These are phyloP conservation scores for Xerocomellus intermedius DNA, from an alignment of 768 basidiomycete genomes.

Conservation along the genomic window DNA sequence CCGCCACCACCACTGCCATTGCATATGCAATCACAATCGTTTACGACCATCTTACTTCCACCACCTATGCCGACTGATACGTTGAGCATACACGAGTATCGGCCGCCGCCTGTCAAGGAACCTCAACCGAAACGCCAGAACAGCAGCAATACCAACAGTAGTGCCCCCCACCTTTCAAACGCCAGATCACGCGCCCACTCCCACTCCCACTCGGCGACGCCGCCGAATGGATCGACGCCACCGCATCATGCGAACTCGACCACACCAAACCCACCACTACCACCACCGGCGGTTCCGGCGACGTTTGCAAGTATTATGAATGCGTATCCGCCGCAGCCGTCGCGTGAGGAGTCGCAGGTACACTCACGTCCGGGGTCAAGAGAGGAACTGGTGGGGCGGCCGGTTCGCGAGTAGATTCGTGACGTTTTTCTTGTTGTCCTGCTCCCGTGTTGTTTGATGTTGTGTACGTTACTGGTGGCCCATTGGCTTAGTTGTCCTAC, in stretches of 20 bases:
- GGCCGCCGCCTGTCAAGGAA: slow-evolving; percentile 25
- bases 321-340: slow-evolving; percentile 49
- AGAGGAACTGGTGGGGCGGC: slow-evolving; percentile 20
- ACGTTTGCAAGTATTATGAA: slow-evolving; percentile 72
- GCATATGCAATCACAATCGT: slow-evolving; percentile 24
- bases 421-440: not conserved
- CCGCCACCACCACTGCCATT: slow-evolving; percentile 21
- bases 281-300: slow-evolving; percentile 41
- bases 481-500: not conserved
- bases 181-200: slow-evolving; percentile 10
- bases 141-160: not conserved
- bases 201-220: slow-evolving; percentile 21
- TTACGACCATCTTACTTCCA: slow-evolving; percentile 33
- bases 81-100: slow-evolving; percentile 33
- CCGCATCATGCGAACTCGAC: slow-evolving; percentile 16
- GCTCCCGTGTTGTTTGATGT: not conserved
- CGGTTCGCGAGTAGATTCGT: slow-evolving; percentile 14
- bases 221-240: slow-evolving; percentile 26
- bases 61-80: slow-evolving; percentile 27
- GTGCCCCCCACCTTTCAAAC: slow-evolving; percentile 8
- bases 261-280: slow-evolving; percentile 7
- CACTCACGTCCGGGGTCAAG: slow-evolving; percentile 30
- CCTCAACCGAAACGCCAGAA: slow-evolving; percentile 19
- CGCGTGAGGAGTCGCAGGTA: slow-evolving; percentile 24
- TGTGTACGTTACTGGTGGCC: slow-evolving; percentile 6